Conservation (phyloP, 2,329 filamentous ascomycete genomes). For the Colletotrichum tanaceti region DNA sequence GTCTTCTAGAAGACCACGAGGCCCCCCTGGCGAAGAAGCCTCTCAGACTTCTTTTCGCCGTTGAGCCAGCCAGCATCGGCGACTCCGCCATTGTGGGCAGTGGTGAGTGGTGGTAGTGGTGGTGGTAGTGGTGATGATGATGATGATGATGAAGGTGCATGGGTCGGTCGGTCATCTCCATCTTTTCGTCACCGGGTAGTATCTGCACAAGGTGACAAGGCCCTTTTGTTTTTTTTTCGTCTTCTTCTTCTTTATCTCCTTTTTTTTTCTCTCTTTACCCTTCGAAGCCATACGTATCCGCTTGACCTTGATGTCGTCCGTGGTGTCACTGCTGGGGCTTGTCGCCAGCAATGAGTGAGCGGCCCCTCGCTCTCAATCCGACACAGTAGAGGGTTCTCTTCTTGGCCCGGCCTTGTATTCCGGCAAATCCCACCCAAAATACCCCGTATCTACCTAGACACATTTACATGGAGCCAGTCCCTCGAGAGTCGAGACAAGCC, state of each 20-base stretch:
- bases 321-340: neutral
- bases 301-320: no score
- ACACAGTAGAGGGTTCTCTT: slow-evolving; percentile 4
- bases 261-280: no score
- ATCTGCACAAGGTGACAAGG: slow-evolving; percentile 15
- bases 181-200: slow-evolving; percentile 13
- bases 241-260: neutral
- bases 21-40: slow-evolving; percentile 29
- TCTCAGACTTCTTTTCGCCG: slow-evolving; percentile 4
- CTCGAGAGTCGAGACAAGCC: slow-evolving; percentile 5
- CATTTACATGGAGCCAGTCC: slow-evolving; percentile 2
- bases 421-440: slow-evolving; percentile 15
- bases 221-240: neutral
- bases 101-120: neutral
- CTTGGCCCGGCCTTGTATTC: slow-evolving; percentile 18
- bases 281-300: slow-evolving; percentile 29
- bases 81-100: slow-evolving; percentile 26
- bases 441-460: neutral
- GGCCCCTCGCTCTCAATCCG: neutral
- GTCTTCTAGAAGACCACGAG: slow-evolving; percentile 39
- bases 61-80: slow-evolving; percentile 32
- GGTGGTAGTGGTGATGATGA: neutral
- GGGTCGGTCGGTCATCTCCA: slow-evolving; percentile 29
- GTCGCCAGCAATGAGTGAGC: slow-evolving; percentile 15
- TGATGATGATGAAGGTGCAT: slow-evolving; percentile 9